phyloP scores from a whole-genome alignment of 148 eudicot species.

The Beta vulgaris region DNA sequence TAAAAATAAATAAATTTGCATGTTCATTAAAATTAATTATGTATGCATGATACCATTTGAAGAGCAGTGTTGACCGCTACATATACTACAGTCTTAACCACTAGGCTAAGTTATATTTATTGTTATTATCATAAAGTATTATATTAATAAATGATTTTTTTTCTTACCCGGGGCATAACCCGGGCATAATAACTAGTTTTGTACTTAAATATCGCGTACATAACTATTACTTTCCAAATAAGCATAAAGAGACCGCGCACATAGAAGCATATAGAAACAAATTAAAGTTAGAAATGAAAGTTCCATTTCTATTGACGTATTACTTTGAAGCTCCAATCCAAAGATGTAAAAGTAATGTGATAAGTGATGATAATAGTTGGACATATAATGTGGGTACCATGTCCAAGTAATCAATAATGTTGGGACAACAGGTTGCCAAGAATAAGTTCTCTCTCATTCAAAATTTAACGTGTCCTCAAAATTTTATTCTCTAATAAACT shows the following conservation, averaged over 20 bases:
- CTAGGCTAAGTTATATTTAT: too few species aligned
- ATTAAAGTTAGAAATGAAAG: not conserved
- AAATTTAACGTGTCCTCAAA: not conserved
- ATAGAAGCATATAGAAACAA: not conserved
- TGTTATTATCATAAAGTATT: too few species aligned
- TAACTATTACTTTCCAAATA: not conserved
- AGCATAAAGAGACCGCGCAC: too few species aligned
- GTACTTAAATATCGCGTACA: not conserved
- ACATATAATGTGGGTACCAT: slow-evolving; percentile 11
- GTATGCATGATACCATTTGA: too few species aligned
- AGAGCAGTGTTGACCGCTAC: too few species aligned
- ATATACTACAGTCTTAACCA: too few species aligned
- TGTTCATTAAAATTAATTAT: too few species aligned
- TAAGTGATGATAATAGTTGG: not conserved
- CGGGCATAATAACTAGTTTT: too few species aligned
- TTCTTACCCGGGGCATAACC: too few species aligned
- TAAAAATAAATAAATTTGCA: too few species aligned
- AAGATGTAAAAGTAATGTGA: not conserved
- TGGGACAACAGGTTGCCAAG: slow-evolving; percentile 26
- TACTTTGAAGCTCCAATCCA: not conserved
- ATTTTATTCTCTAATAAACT: slow-evolving; percentile 12
- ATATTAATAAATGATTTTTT: too few species aligned
- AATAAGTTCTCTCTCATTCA: slow-evolving; percentile 20
- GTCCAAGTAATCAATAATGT: slow-evolving; percentile 17
- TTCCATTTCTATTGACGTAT: not conserved